Base-by-base conservation (phyloP, 805 yeast genomes). In the Schizosaccharomyces osmophilus region DNA sequence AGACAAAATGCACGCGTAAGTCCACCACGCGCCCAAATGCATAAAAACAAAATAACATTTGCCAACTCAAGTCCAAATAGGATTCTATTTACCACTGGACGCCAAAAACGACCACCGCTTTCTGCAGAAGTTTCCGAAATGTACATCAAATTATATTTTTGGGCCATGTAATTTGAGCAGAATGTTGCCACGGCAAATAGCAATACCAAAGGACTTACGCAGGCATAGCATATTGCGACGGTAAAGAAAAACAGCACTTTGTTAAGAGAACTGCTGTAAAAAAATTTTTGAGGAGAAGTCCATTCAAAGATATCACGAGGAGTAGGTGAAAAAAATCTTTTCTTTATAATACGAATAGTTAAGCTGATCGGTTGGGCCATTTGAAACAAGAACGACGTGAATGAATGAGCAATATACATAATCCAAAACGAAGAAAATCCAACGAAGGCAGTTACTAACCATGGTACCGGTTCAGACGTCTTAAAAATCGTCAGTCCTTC, bases 351-450 rank as follows among this genome's bases (percentile, higher is more conserved):
- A 11, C 69, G 67, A 22, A 64, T 62, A 0, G 68, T 3, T 19
- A 73, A 64, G 3, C 66, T 62, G 41, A 69, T 17, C 1, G 68
- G 65, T 63, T 72, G 74, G 15, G 72, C 63, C 6, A 72, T 62
- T 59, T 68, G 70, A 3, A 71, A 61, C 26, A 70, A 63, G 6
- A 70, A 24, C 15, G 64, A 19, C 26, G 36, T 24, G 17, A 26
- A 45, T 17, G 64, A 15, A 68, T 71, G 66, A 22, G 73, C 61
- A 4, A 72, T 62, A 63, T 72, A 73, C 72, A 72, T 69, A 32
- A 73, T 73, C 76, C 76, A 73, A 65, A 73, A 73, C 8, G 74
- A 69, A 5, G 75, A 71, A 24, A 73, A 67, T 58, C 69, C 68
- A 55, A 73, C 69, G 48, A 73, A 68, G 5, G 75, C 24, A 43